phyloP scores from a whole-genome alignment of 139 green algal genomes.

The Chlamydomonas schloesseri region DNA sequence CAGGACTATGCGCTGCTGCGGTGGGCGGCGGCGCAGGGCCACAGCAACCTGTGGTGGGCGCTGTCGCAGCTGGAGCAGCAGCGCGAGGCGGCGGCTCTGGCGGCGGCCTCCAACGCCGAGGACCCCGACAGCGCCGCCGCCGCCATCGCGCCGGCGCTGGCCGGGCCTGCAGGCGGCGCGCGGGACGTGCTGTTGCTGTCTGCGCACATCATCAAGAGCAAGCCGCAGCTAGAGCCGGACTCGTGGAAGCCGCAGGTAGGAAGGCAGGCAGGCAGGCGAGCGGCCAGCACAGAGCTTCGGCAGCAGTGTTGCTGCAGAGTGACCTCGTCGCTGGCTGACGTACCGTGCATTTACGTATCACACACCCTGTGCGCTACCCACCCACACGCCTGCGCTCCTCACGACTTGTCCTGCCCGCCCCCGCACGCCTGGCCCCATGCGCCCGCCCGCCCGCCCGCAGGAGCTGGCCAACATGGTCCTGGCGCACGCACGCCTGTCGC shows the following conservation, averaged over 20 bases:
- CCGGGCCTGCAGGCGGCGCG: not conserved
- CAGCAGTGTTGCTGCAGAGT: too few relatives aligned
- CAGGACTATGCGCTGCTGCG: not conserved
- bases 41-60: constrained; percentile 35
- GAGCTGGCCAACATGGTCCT: constrained; percentile 20
- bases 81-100: not conserved
- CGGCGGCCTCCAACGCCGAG: too few relatives aligned
- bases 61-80: not conserved
- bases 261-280: too few relatives aligned
- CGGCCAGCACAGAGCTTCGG: too few relatives aligned
- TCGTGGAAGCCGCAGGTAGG: constrained; percentile 13
- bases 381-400: too few relatives aligned
- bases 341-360: too few relatives aligned
- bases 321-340: too few relatives aligned
- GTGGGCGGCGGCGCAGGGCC: not conserved
- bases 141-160: not conserved
- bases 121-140: not conserved
- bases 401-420: too few relatives aligned
- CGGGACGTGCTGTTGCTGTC: constrained; percentile 7
- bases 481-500: constrained; percentile 1
- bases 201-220: not conserved
- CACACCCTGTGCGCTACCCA: too few relatives aligned
- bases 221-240: not conserved
- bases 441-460: too few relatives aligned
- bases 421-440: too few relatives aligned